Evolutionary conservation across 208 protist species (phyloP).

Genomic region (Acanthamoeba divionensis): DNA sequence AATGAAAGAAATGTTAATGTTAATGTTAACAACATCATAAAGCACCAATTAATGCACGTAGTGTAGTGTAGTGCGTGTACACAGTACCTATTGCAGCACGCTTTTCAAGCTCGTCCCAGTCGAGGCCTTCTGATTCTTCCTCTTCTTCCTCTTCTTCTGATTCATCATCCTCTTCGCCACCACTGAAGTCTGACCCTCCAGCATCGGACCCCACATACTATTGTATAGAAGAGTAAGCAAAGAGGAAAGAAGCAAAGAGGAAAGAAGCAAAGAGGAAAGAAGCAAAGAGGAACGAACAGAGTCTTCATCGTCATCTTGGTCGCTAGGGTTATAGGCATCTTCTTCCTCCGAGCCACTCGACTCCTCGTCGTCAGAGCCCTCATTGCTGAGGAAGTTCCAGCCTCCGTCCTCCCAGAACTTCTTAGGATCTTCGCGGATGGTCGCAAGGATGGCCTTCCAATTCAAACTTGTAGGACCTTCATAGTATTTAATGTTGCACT

Average conservation of each 20-base stretch:
- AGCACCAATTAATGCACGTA: too few relatives aligned
- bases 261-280: neutral
- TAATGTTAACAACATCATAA: too few relatives aligned
- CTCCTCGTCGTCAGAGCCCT: slow-evolving; percentile 86
- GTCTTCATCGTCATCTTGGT: slow-evolving; percentile 13
- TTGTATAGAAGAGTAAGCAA: slow-evolving; percentile 84
- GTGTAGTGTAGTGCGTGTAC: too few relatives aligned
- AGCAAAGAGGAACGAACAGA: slow-evolving; percentile 3
- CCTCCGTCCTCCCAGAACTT: slow-evolving; percentile 79
- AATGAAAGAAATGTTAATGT: too few relatives aligned
- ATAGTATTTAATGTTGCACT: slow-evolving; percentile 80
- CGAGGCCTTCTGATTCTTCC: slow-evolving; percentile 66
- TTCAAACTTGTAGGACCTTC: slow-evolving; percentile 69
- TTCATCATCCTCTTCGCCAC: slow-evolving; percentile 26
- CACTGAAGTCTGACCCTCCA: neutral
- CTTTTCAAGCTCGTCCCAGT: slow-evolving; percentile 72
- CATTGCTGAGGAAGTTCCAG: slow-evolving; percentile 79
- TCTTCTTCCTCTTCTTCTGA: slow-evolving; percentile 66
- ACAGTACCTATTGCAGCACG: too few relatives aligned
- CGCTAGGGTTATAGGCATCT: slow-evolving; percentile 33
- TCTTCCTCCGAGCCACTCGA: slow-evolving; percentile 81
- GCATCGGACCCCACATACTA: slow-evolving; percentile 63
- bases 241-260: slow-evolving; percentile 62
- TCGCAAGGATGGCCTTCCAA: slow-evolving; percentile 83
- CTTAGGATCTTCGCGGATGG: slow-evolving; percentile 85